These are phyloP conservation scores for Russula compacta DNA, from an alignment of 768 basidiomycete species.

Conservation along the genomic window DNA sequence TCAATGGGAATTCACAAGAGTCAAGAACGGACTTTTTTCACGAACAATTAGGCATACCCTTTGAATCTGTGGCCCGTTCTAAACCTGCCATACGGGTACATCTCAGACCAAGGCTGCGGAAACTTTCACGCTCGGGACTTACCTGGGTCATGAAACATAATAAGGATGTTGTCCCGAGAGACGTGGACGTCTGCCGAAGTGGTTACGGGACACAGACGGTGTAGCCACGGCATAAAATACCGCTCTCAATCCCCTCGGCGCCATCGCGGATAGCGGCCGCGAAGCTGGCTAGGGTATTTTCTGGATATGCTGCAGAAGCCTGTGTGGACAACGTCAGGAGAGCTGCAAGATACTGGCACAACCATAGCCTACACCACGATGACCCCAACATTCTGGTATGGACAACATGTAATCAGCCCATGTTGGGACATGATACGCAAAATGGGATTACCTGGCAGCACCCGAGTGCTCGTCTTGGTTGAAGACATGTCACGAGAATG, in stretches of 20 bases:
- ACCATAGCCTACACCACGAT: constrained; percentile 46
- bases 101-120: background rate
- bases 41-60: constrained; percentile 34
- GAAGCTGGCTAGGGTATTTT: constrained; percentile 94
- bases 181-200: constrained; percentile 84
- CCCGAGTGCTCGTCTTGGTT: constrained; percentile 13
- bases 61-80: constrained; percentile 73
- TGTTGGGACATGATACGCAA: background rate
- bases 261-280: constrained; percentile 92
- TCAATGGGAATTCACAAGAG: constrained; percentile 19
- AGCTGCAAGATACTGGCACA: constrained; percentile 1
- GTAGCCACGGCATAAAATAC: constrained; percentile 44
- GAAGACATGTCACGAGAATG: background rate
- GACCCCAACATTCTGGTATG: constrained; percentile 67
- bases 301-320: constrained; percentile 82
- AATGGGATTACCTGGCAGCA: constrained; percentile 19
- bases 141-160: constrained; percentile 97
- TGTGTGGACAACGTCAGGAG: constrained; percentile 25
- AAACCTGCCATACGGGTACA: constrained; percentile 35
- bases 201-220: constrained; percentile 35
- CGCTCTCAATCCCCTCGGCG: constrained; percentile 94
- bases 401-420: background rate
- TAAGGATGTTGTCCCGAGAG: constrained; percentile 73
- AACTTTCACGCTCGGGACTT: constrained; percentile 16
- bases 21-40: background rate